Evolutionary conservation across 2,329 filamentous ascomycete genomes (phyloP).

Genomic region (Claviceps sp.): DNA sequence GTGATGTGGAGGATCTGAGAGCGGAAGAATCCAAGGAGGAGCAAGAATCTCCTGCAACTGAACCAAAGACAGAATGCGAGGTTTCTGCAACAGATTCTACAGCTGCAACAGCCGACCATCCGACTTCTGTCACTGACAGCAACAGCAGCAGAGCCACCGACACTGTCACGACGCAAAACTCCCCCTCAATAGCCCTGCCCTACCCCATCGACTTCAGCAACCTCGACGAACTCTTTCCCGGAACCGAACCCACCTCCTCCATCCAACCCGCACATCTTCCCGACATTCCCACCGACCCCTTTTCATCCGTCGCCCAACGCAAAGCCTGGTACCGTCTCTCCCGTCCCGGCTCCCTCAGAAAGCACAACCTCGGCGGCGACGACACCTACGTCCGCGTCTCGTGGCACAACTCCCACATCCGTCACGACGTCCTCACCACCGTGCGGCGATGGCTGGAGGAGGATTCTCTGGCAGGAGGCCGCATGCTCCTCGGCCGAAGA

Average conservation of each 20-base stretch:
- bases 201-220: conserved; percentile 21
- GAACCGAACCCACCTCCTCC: conserved; percentile 7
- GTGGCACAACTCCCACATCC: conserved; percentile 42
- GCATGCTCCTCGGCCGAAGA: conserved; percentile 25
- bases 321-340: conserved; percentile 54
- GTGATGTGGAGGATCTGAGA: no score
- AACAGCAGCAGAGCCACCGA: not conserved
- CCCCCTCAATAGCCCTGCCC: conserved; percentile 7
- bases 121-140: not conserved
- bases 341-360: conserved; percentile 43
- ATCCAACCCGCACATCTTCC: conserved; percentile 24
- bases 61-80: not conserved
- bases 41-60: no score
- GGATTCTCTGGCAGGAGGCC: conserved; percentile 39
- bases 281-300: conserved; percentile 37
- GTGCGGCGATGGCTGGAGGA: conserved; percentile 55
- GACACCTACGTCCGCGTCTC: conserved; percentile 45
- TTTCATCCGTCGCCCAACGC: conserved; percentile 41
- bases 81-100: not conserved
- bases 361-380: conserved; percentile 42
- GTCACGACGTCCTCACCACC: conserved; percentile 39
- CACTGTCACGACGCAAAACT: not conserved
- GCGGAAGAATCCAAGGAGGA: not conserved
- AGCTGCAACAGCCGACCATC: not conserved
- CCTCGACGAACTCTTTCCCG: conserved; percentile 21